phyloP scores from a whole-genome alignment of 345 rosid genomes.

The Raphanus sativus region DNA sequence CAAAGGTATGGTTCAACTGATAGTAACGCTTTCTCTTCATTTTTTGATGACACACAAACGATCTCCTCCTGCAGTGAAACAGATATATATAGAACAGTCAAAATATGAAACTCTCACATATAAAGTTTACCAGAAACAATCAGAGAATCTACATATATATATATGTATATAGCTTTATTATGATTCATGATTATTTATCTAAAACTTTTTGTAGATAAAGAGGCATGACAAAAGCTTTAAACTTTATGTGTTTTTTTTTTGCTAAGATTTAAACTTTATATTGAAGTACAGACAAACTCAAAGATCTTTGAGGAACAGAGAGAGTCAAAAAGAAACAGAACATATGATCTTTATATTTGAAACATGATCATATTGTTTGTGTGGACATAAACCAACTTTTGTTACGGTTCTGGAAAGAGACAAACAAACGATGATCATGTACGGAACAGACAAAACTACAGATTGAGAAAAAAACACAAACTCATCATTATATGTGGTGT shows the following conservation, averaged over 20 bases:
- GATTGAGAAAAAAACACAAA: neutral
- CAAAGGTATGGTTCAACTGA: conserved; percentile 51
- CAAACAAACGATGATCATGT: neutral
- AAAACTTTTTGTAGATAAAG: neutral
- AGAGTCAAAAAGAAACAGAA: neutral
- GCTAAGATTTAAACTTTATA: neutral
- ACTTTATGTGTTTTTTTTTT: neutral
- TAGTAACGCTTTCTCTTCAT: conserved; percentile 52
- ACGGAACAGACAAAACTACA: conserved; percentile 8
- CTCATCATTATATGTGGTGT: neutral
- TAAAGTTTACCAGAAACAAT: neutral
- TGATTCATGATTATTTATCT: too few species aligned
- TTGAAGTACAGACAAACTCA: neutral
- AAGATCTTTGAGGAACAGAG: conserved; percentile 2
- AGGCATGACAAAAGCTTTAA: neutral
- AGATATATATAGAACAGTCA: neutral
- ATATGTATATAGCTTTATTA: neutral
- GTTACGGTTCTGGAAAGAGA: neutral
- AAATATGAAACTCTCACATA: neutral
- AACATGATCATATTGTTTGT: neutral
- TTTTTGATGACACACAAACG: conserved; percentile 9
- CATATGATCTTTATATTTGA: neutral
- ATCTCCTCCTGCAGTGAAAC: conserved; percentile 2
- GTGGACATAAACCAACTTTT: neutral
- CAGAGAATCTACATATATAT: neutral